Conservation (phyloP, 2,329 filamentous ascomycete species). For the Ceratocystis eucalypticola region DNA sequence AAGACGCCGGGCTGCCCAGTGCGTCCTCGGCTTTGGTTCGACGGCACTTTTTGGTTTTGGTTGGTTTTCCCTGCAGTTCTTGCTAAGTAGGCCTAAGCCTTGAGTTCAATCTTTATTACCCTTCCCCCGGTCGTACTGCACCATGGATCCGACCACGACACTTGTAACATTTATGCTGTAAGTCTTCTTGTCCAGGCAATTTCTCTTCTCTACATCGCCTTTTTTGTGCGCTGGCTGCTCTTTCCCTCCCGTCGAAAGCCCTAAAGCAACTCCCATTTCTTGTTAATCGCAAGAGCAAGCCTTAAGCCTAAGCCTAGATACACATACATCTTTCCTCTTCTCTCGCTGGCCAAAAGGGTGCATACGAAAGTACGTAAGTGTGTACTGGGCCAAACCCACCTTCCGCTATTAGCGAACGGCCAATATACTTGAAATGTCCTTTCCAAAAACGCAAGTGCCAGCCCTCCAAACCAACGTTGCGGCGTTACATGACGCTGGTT, state of each 20-base stretch:
- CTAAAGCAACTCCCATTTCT: neutral
- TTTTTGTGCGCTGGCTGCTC: neutral
- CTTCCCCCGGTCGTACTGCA: slow-evolving; percentile 4
- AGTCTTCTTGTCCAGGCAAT: slow-evolving; percentile 28
- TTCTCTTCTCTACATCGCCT: neutral
- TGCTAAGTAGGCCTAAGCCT: neutral
- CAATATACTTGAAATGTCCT: neutral
- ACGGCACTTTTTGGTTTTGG: neutral
- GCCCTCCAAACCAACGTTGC: neutral
- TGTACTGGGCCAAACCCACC: neutral
- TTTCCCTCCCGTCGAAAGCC: neutral
- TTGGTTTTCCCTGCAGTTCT: neutral
- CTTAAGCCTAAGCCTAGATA: neutral
- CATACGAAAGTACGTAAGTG: neutral
- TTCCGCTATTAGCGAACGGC: neutral
- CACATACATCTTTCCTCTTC: neutral
- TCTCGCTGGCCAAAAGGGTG: neutral
- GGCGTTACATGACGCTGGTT: neutral
- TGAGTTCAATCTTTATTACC: neutral
- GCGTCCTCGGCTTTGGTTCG: neutral
- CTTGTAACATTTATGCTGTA: slow-evolving; percentile 57
- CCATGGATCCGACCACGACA: slow-evolving; percentile 49
- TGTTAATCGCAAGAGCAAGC: neutral
- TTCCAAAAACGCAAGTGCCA: neutral
- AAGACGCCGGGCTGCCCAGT: neutral